These are phyloP conservation scores for Aplosporella prunicola DNA, from an alignment of 2,329 filamentous ascomycete genomes.

Conservation along the genomic window DNA sequence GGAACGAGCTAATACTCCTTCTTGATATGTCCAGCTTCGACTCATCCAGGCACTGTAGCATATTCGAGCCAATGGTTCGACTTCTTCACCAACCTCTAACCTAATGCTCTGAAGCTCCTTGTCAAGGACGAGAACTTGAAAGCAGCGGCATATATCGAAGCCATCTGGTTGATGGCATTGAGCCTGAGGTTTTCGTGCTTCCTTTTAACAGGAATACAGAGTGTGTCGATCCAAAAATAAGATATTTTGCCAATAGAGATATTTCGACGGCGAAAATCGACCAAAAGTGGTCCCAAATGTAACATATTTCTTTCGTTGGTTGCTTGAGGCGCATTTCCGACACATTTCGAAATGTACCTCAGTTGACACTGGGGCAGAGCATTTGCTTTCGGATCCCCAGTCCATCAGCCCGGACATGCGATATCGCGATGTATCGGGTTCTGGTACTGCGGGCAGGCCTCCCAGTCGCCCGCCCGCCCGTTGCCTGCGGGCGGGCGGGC, in stretches of 20 bases:
- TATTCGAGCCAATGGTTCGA: conserved; percentile 11
- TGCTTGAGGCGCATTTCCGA: conserved; percentile 1
- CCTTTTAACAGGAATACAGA: conserved; percentile 14
- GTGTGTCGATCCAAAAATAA: conserved; percentile 16
- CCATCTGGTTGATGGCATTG: conserved; percentile 13
- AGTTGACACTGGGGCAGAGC: conserved; percentile 13
- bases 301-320: neutral
- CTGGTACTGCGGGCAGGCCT: no score
- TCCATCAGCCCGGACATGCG: conserved; percentile 15
- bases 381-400: conserved; percentile 13
- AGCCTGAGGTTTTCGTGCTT: conserved; percentile 1
- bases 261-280: no score
- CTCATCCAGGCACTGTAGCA: conserved; percentile 13
- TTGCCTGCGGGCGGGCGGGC: no score
- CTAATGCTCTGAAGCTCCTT: neutral
- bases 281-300: conserved; percentile 2
- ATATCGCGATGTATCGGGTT: conserved; percentile 11
- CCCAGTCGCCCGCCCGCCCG: no score
- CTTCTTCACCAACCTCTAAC: neutral
- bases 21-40: conserved; percentile 15
- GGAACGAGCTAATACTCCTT: conserved; percentile 10
- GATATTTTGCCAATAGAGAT: neutral
- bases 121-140: conserved; percentile 15
- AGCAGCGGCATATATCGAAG: conserved; percentile 12
- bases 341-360: neutral